Percentiles rank a stretch among this genome's conserved stretches.
These are phyloP conservation scores for Alternaria postmessia DNA, from an alignment of 2,329 filamentous ascomycete species.

Conservation along the genomic window DNA sequence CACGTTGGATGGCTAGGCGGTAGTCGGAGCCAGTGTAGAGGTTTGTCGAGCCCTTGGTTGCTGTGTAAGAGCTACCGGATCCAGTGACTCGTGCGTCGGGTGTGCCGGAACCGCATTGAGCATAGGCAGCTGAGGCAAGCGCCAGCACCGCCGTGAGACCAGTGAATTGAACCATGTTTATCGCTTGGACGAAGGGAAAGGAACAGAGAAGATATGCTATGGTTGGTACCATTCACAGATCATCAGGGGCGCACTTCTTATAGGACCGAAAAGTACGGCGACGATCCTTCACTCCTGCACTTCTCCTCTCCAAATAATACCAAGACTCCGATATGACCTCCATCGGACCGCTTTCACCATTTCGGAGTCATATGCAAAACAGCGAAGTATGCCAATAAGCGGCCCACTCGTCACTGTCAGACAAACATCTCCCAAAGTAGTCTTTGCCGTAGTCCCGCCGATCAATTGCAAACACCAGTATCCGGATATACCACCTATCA, in stretches of 20 bases:
- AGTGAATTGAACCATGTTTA: conserved; percentile 50
- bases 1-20: conserved; percentile 62
- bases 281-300: not conserved
- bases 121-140: conserved; percentile 49
- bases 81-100: conserved; percentile 60
- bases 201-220: not conserved
- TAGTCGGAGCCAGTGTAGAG: conserved; percentile 65
- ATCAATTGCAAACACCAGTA: not conserved
- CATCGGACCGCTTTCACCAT: not conserved
- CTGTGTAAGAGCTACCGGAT: conserved; percentile 56
- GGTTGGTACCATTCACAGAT: not conserved
- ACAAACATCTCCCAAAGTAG: not conserved
- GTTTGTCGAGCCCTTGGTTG: conserved; percentile 54
- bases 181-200: not conserved
- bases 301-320: not conserved
- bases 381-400: not conserved
- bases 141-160: conserved; percentile 55
- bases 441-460: not conserved
- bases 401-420: not conserved
- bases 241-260: not conserved
- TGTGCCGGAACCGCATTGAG: conserved; percentile 60
- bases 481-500: conserved; percentile 6
- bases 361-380: not conserved
- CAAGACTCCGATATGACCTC: not conserved
- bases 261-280: not conserved